A percentile compares a stretch with the other conserved stretches of the same genome.
These are phyloP conservation scores for Colletotrichum sp. DNA, from an alignment of 2,329 filamentous ascomycete species.

Conservation along the genomic window DNA sequence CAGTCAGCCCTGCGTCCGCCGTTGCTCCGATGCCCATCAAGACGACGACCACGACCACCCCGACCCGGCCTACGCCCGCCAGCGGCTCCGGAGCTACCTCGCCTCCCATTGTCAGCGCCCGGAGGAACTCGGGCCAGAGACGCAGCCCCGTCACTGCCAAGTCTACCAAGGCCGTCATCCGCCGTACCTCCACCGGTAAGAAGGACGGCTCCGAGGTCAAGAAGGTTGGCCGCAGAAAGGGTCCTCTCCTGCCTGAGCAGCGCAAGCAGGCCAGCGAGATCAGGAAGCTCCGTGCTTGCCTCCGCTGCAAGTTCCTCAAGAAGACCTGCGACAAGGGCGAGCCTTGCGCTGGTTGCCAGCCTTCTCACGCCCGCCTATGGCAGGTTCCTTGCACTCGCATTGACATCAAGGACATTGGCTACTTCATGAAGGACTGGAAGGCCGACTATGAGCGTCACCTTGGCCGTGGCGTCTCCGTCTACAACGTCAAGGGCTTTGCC, in stretches of 20 bases:
- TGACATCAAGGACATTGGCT: slow-evolving; percentile 97
- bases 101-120: slow-evolving; percentile 64
- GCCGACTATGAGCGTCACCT: slow-evolving; percentile 94
- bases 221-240: slow-evolving; percentile 88
- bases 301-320: slow-evolving; percentile 98
- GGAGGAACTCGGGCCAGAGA: slow-evolving; percentile 72
- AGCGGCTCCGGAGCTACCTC: slow-evolving; percentile 65
- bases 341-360: slow-evolving; percentile 93
- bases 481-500: slow-evolving; percentile 88
- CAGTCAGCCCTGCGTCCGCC: slow-evolving; percentile 71
- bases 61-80: slow-evolving; percentile 64
- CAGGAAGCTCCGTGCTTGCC: slow-evolving; percentile 88
- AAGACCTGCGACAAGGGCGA: slow-evolving; percentile 99
- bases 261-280: slow-evolving; percentile 97
- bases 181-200: slow-evolving; percentile 78
- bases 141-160: slow-evolving; percentile 79
- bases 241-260: slow-evolving; percentile 90
- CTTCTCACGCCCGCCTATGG: slow-evolving; percentile 93
- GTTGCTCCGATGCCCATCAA: slow-evolving; percentile 75
- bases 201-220: slow-evolving; percentile 83
- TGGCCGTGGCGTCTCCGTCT: slow-evolving; percentile 84
- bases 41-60: slow-evolving; percentile 59
- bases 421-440: slow-evolving; percentile 99
- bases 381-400: slow-evolving; percentile 97
- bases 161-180: slow-evolving; percentile 82